Percentiles rank a stretch among this genome's conserved stretches.
These are phyloP conservation scores for Pseudogymnoascus sp. DNA, from an alignment of 2,329 filamentous ascomycete species.

Conservation along the genomic window DNA sequence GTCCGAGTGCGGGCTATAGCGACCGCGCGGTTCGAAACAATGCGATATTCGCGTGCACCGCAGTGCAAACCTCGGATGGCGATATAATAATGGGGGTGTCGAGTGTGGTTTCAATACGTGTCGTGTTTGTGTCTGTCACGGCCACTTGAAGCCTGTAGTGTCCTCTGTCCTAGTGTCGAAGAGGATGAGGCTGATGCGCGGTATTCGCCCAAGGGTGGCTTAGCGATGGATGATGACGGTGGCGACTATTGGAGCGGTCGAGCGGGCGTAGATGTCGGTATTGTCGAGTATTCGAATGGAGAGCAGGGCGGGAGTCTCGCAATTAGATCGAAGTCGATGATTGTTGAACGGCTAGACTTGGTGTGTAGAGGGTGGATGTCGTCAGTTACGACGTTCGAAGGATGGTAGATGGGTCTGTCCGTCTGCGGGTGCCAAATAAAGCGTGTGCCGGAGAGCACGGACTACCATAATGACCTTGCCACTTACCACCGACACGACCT, in stretches of 20 bases:
- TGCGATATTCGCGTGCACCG: constrained; percentile 8
- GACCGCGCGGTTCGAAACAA: constrained; percentile 6
- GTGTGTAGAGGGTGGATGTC: constrained; percentile 1
- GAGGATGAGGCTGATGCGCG: not conserved
- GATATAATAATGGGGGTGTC: not conserved
- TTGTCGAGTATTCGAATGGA: constrained; percentile 1
- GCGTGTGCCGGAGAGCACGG: constrained; percentile 8
- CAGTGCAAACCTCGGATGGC: not conserved
- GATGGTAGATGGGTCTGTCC: not conserved
- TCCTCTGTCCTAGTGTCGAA: not conserved
- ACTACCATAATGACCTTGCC: constrained; percentile 8
- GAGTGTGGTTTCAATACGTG: not conserved
- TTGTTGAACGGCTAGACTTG: constrained; percentile 6
- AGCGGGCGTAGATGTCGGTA: not conserved
- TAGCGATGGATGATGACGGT: constrained; percentile 4
- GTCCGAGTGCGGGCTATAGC: constrained; percentile 5
- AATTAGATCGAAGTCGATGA: constrained; percentile 6
- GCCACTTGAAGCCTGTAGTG: not conserved
- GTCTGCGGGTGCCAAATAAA: constrained; percentile 1
- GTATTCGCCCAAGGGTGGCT: not conserved
- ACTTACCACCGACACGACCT: not conserved
- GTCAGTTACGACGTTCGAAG: constrained; percentile 1
- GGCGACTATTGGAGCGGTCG: constrained; percentile 3
- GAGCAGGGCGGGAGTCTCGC: not conserved
- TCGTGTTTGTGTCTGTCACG: not conserved